Base-by-base conservation (phyloP, 306 rosid genomes). In the Vigna unguiculata region DNA sequence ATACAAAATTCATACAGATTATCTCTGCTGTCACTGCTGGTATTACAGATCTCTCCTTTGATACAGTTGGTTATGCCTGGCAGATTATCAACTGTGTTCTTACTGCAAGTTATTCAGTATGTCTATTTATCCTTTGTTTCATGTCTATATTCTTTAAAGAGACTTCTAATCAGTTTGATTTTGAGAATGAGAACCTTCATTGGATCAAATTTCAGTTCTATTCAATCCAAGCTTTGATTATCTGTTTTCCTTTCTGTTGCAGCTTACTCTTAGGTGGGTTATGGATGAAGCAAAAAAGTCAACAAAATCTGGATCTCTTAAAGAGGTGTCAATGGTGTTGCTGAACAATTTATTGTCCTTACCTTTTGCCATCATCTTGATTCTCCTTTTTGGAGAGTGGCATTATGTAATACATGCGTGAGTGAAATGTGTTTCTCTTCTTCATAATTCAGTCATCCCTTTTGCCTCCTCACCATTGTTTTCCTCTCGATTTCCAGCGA, bases 281-380 rank as follows among this genome's bases (percentile, higher is more conserved):
- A 94, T 94, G 98, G 96, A 91, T 34, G 96, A 86, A 80, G 97
- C 97, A 6, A 94, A 91, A 57, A 88, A 85, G 67, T 51, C 83
- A 49, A 90, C 98, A 65, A 90, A 65, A 85, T 83, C 95, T 15
- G 95, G 97, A 71, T 76, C 93, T 34, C 93, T 94, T 14, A 94
- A 94, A 72, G 96, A 94, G 89, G 87, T 81, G 58, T 91, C 98
- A n/a, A 94, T 94, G 97, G 98, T 94, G 82, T 78, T 94, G 83
- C 90, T 94, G 81, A 94, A 94, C 76, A 92, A 94, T 74, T 73
- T 90, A 43, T 24, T 91, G 49, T 94, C 98, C 66, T 77, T 91
- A 69, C 98, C 98, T 75, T 86, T 89, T 51, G 95, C 95, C 51
- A 82, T 87, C 41, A 9, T 87, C 77, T 70, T 94, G 86, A 90